Base-by-base conservation (phyloP, 345 rosid species). In the Clarkia xantiana region DNA sequence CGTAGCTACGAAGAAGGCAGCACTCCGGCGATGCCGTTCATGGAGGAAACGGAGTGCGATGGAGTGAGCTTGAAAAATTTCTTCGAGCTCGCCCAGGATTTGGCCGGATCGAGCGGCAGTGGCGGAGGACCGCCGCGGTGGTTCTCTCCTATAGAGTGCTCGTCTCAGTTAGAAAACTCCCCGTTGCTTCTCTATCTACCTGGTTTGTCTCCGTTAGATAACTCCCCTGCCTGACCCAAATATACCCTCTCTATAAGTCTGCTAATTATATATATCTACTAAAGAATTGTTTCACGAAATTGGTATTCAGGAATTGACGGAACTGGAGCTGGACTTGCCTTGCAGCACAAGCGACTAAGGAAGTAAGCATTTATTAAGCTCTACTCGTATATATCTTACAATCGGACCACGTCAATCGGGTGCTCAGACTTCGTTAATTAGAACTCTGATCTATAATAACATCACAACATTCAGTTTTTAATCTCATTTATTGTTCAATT, bases 131-230 rank as follows among this genome's bases (percentile, higher is more conserved):
- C 82, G 45, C 76, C 78, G 46, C 77, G 88, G 45, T 80, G 94
- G 82, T 80, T 83, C 65, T 71, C 81, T 48, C 94, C 88, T 47
- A 41, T 74, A 49, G 82, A 72, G 46, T 69, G 74, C 62, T 67
- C 78, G 52, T 57, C 73, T 55, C 76, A 22, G 45, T 36, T 51
- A 55, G 62, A 52, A 15, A 67, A 72, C 41, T 68, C 94, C 18
- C 94, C 94, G 3, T 64, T 80, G 29, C 85, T 83, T 16, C 77
- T 83, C 12, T 83, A 54, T 63, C 69, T 83, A 59, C 83, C 86
- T 22, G 93, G 87, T 79, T 54, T 41, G 72, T 29, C 36, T 29
- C 36, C 6, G 36, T 29, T n/a, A n/a, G n/a, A n/a, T n/a, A n/a
- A n/a, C n/a, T n/a, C n/a, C n/a, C n/a, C n/a, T n/a, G n/a, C n/a